phyloP scores from a whole-genome alignment of 768 basidiomycete genomes.

The Kwoniella mangroviensis region DNA sequence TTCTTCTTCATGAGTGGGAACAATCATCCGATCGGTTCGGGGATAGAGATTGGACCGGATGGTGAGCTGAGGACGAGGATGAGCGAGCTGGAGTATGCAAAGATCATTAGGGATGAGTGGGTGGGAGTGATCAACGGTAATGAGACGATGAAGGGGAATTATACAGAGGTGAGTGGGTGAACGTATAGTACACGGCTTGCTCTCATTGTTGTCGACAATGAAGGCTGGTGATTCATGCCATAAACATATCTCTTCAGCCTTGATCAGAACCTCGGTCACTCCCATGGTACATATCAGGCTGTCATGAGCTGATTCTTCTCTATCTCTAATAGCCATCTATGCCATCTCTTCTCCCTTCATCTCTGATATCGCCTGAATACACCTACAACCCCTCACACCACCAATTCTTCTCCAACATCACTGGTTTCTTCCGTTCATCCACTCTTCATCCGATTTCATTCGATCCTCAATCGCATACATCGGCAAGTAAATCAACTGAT shows the following conservation, averaged over 20 bases:
- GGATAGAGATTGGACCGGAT: slow-evolving; percentile 39
- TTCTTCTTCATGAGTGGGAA: slow-evolving; percentile 54
- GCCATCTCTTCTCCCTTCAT: slow-evolving; percentile 28
- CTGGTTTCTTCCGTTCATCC: slow-evolving; percentile 54
- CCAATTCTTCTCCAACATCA: slow-evolving; percentile 48
- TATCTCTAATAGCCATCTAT: slow-evolving; percentile 29
- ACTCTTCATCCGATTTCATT: slow-evolving; percentile 31
- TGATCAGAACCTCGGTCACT: no score
- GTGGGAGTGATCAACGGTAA: slow-evolving; percentile 40
- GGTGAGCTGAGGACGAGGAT: slow-evolving; percentile 39
- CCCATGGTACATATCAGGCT: background rate
- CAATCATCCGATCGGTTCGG: slow-evolving; percentile 24
- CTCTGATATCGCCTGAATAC: slow-evolving; percentile 39
- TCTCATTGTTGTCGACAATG: background rate
- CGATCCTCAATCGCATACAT: slow-evolving; percentile 5
- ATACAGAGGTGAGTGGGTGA: slow-evolving; percentile 40
- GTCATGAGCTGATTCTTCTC: background rate
- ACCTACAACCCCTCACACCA: slow-evolving; percentile 17
- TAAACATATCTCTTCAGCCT: no score
- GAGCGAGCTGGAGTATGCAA: slow-evolving; percentile 43
- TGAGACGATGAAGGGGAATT: slow-evolving; percentile 34
- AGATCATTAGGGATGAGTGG: slow-evolving; percentile 39
- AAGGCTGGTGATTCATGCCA: no score
- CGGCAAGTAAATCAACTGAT: slow-evolving; percentile 19
- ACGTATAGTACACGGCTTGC: background rate